These are phyloP conservation scores for Dentipellis fragilis DNA, from an alignment of 768 basidiomycete species.

Conservation along the genomic window DNA sequence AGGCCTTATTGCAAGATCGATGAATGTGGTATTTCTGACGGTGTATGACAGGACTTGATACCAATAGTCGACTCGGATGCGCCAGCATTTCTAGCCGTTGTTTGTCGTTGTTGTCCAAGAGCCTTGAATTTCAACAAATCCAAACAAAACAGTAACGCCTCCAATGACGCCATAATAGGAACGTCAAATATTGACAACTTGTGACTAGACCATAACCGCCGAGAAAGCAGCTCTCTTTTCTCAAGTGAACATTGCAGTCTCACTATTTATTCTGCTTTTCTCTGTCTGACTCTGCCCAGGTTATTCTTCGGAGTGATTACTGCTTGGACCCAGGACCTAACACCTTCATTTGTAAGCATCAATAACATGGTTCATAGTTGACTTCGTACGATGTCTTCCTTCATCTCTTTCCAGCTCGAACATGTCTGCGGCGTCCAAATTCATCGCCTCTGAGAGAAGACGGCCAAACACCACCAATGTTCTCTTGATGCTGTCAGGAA, in stretches of 20 bases:
- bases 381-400: too few relatives aligned
- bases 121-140: not conserved
- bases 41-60: not conserved
- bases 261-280: too few relatives aligned
- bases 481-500: slow-evolving; percentile 83
- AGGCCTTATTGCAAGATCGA: too few relatives aligned
- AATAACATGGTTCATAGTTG: too few relatives aligned
- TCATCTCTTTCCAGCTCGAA: too few relatives aligned
- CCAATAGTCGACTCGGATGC: too few relatives aligned
- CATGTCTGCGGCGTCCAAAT: not conserved
- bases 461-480: slow-evolving; percentile 46
- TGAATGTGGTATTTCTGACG: too few relatives aligned
- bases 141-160: not conserved
- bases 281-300: not conserved
- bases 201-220: too few relatives aligned
- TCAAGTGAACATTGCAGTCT: too few relatives aligned
- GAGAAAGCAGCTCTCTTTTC: too few relatives aligned
- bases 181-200: too few relatives aligned
- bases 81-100: not conserved
- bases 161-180: not conserved
- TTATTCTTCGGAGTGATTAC: not conserved
- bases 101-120: not conserved
- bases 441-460: slow-evolving; percentile 18
- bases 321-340: not conserved
- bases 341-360: too few relatives aligned